These are phyloP conservation scores for Venturia carpophila DNA, from an alignment of 2,329 filamentous ascomycete genomes.

Conservation along the genomic window DNA sequence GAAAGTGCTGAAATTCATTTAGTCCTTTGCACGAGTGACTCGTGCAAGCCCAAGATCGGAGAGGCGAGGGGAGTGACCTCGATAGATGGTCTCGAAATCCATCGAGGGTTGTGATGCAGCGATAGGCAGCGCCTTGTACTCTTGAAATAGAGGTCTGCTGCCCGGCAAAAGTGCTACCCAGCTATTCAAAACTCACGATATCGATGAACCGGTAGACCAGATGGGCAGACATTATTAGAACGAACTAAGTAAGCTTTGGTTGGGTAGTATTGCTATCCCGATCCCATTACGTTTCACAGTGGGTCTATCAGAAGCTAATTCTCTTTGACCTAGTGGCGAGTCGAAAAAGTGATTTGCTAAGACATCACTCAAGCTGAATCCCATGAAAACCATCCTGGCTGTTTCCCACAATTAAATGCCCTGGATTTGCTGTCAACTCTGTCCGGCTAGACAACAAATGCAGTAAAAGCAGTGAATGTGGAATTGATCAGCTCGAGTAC, in stretches of 20 bases:
- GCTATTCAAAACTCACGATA: background rate
- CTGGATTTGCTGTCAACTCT: too few relatives aligned
- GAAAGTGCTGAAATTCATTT: conserved; percentile 2
- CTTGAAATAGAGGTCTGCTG: background rate
- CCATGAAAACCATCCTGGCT: too few relatives aligned
- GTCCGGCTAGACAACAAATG: too few relatives aligned
- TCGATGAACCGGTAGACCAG: background rate
- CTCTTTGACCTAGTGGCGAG: too few relatives aligned
- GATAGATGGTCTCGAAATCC: background rate
- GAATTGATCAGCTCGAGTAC: too few relatives aligned
- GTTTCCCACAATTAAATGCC: too few relatives aligned
- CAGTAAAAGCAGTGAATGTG: too few relatives aligned
- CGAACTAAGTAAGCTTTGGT: background rate
- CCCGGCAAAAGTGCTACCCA: background rate
- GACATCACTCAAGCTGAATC: too few relatives aligned
- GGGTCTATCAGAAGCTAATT: too few relatives aligned
- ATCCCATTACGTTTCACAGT: too few relatives aligned
- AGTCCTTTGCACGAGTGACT: background rate
- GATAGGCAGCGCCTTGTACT: background rate
- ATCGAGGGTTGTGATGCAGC: background rate
- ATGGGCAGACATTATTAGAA: background rate
- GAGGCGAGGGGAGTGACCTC: background rate
- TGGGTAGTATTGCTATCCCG: too few relatives aligned
- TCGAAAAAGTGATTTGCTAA: too few relatives aligned
- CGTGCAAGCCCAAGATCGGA: background rate